These are phyloP conservation scores for Cruciata laevipes DNA, from an alignment of 257 asterid species.

Conservation along the genomic window DNA sequence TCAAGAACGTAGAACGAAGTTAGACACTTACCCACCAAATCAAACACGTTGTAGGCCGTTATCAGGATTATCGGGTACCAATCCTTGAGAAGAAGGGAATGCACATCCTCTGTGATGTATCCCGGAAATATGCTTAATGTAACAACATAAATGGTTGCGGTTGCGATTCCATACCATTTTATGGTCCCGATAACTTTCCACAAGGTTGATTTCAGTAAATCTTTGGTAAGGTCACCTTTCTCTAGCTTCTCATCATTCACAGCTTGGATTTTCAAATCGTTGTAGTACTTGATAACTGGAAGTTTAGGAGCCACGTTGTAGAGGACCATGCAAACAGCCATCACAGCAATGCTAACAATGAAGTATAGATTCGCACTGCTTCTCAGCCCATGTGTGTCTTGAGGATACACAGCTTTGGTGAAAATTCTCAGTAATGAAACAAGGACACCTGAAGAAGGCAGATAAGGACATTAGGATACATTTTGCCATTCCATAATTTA, in stretches of 20 bases:
- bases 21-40: conserved; percentile 63
- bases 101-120: conserved; percentile 86
- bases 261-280: conserved; percentile 57
- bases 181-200: conserved; percentile 66
- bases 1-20: conserved; percentile 56
- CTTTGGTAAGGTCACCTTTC: conserved; percentile 57
- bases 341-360: conserved; percentile 57
- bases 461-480: neutral
- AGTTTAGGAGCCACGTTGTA: conserved; percentile 70
- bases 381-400: conserved; percentile 72
- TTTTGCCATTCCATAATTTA: neutral
- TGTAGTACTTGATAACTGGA: conserved; percentile 71
- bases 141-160: conserved; percentile 52
- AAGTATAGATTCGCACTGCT: conserved; percentile 87
- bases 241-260: conserved; percentile 56
- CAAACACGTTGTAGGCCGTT: conserved; percentile 69
- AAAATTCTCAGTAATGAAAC: conserved; percentile 64
- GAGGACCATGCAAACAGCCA: conserved; percentile 62
- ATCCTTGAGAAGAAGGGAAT: conserved; percentile 64
- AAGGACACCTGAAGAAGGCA: conserved; percentile 62
- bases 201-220: conserved; percentile 58
- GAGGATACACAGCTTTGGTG: conserved; percentile 81
- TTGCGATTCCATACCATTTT: conserved; percentile 77
- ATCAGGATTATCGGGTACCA: conserved; percentile 84
- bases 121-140: conserved; percentile 89